Conservation (phyloP, 306 rosid species). For the Corylus avellana region DNA sequence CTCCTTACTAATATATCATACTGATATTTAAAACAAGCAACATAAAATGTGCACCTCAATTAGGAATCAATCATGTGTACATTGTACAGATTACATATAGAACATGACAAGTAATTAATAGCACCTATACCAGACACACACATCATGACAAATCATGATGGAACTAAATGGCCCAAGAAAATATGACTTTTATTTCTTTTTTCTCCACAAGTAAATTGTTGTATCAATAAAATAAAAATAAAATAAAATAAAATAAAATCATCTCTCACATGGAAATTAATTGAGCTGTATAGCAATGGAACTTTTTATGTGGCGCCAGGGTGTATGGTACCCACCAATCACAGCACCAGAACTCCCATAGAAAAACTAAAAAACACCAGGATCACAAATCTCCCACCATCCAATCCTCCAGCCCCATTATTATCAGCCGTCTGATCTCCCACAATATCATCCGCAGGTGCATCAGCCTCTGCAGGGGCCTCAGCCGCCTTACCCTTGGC, state of each 20-base stretch:
- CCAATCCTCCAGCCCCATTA: constrained; percentile 26
- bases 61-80: neutral
- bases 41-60: neutral
- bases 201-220: neutral
- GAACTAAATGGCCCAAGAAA: neutral
- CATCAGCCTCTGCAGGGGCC: constrained; percentile 22
- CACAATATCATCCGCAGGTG: constrained; percentile 33
- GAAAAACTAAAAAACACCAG: constrained; percentile 50
- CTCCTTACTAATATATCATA: neutral
- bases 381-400: constrained; percentile 28
- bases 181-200: neutral
- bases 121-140: neutral
- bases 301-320: neutral
- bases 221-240: neutral
- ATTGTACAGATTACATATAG: neutral
- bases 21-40: neutral
- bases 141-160: neutral
- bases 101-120: neutral
- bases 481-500: constrained; percentile 12
- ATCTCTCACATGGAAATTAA: neutral
- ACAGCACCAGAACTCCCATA: constrained; percentile 49
- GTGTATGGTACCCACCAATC: constrained; percentile 20
- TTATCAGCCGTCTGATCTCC: constrained; percentile 58
- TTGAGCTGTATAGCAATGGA: neutral
- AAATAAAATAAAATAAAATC: too few species aligned